A percentile compares a stretch with the other conserved stretches of the same genome.
Evolutionary conservation across 768 basidiomycete genomes (phyloP).

Genomic region (Lentinula boryana): DNA sequence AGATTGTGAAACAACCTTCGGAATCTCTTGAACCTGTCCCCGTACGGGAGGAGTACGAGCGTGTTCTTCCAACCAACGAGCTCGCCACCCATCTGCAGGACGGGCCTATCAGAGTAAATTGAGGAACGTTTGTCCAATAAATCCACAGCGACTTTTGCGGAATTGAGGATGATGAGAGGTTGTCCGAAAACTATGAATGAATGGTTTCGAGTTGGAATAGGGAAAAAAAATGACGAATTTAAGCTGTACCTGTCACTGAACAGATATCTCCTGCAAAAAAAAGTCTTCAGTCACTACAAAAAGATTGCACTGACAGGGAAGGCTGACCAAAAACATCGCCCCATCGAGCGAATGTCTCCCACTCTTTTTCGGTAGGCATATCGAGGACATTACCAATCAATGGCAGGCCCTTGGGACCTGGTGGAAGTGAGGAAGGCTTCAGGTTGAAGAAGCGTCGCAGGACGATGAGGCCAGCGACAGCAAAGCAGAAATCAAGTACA

Average conservation of each 20-base stretch:
- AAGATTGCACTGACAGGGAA: neutral
- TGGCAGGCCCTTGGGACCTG: constrained; percentile 32
- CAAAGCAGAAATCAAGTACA: constrained; percentile 26
- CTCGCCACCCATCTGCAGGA: constrained; percentile 47
- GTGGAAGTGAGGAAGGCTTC: constrained; percentile 35
- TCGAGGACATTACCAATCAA: constrained; percentile 49
- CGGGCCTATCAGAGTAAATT: constrained; percentile 64
- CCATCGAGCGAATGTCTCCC: constrained; percentile 49
- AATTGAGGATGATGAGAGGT: constrained; percentile 51
- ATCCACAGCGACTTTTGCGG: constrained; percentile 41
- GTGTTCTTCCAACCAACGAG: constrained; percentile 55
- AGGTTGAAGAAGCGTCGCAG: constrained; percentile 24
- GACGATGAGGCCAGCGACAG: constrained; percentile 27
- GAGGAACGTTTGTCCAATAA: constrained; percentile 64
- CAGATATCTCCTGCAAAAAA: constrained; percentile 47
- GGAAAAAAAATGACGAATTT: neutral
- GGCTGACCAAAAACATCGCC: constrained; percentile 44
- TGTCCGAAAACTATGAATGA: constrained; percentile 41
- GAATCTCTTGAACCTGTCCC: constrained; percentile 49
- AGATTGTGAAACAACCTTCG: constrained; percentile 46
- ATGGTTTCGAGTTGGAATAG: neutral
- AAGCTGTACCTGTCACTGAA: constrained; percentile 34
- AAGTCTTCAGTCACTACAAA: neutral
- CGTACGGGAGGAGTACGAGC: constrained; percentile 49
- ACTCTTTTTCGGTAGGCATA: constrained; percentile 43